phyloP scores from a whole-genome alignment of 306 rosid genomes.

The Crotalaria pallida region DNA sequence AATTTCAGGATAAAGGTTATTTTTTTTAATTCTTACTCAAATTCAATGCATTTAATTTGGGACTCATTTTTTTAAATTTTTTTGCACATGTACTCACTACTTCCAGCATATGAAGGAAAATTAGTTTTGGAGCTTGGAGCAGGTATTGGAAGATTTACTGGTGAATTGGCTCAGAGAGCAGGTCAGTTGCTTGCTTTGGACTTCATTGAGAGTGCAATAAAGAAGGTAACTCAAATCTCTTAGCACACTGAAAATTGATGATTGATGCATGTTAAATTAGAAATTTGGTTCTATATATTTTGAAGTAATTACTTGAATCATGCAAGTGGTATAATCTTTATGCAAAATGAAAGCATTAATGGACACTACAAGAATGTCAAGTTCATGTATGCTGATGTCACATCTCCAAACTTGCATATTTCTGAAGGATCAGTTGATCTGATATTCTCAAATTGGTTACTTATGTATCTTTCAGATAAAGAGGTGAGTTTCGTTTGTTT shows the following conservation, averaged over 20 bases:
- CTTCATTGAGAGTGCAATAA: too few relatives aligned
- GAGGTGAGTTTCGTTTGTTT: slow-evolving; percentile 45
- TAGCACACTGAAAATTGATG: background rate
- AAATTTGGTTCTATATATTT: background rate
- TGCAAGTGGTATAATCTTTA: background rate
- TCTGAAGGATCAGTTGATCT: slow-evolving; percentile 72
- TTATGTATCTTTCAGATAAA: slow-evolving; percentile 82
- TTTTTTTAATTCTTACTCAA: background rate
- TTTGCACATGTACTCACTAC: too few relatives aligned
- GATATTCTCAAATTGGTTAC: slow-evolving; percentile 95
- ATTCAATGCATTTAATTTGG: background rate
- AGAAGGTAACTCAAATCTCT: slow-evolving; percentile 18
- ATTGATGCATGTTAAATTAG: background rate
- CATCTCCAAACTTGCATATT: slow-evolving; percentile 58
- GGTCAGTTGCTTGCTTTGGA: slow-evolving; percentile 69
- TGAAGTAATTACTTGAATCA: background rate
- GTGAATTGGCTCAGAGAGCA: slow-evolving; percentile 70
- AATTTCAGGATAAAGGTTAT: too few relatives aligned
- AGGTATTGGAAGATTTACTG: slow-evolving; percentile 91
- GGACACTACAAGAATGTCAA: slow-evolving; percentile 78
- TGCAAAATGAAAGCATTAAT: slow-evolving; percentile 76
- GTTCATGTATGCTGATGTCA: slow-evolving; percentile 87
- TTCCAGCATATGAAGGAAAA: too few relatives aligned
- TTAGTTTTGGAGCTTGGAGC: slow-evolving; percentile 95
- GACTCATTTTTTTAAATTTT: too few relatives aligned